Evolutionary conservation across 2,329 filamentous ascomycete species (phyloP).

Genomic region (Epichloe coenophiala): DNA sequence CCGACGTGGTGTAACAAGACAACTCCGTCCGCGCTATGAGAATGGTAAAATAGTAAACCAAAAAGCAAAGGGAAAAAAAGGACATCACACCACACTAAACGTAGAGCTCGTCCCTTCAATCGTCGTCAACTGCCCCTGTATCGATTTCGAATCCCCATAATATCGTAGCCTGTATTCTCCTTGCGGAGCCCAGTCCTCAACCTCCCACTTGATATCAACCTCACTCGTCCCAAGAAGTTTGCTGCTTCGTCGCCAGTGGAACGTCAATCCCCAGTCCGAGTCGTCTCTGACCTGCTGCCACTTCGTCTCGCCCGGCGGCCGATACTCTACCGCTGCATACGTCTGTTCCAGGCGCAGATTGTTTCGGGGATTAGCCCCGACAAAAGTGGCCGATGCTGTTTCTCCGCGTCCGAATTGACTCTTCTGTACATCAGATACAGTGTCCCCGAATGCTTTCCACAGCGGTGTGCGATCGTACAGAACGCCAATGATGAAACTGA

Average conservation of each 20-base stretch:
- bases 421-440: constrained; percentile 37
- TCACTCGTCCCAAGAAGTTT: constrained; percentile 59
- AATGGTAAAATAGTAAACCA: not conserved
- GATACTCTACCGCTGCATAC: constrained; percentile 58
- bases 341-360: constrained; percentile 66
- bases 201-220: constrained; percentile 67
- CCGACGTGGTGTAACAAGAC: not conserved
- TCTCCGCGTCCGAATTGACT: constrained; percentile 41
- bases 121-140: constrained; percentile 42
- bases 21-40: not conserved
- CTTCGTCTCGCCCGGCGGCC: constrained; percentile 9
- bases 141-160: constrained; percentile 63
- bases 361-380: constrained; percentile 81
- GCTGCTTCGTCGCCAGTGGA: constrained; percentile 63
- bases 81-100: constrained; percentile 23
- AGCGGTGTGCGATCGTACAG: constrained; percentile 55
- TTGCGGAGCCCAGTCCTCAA: constrained; percentile 41
- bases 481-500: constrained; percentile 69
- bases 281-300: constrained; percentile 66
- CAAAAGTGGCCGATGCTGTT: constrained; percentile 53
- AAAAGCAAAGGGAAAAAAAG: too few species aligned
- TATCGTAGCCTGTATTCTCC: constrained; percentile 69
- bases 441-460: constrained; percentile 56
- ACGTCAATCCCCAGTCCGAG: constrained; percentile 70
- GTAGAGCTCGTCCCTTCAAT: constrained; percentile 55